Percentiles rank a stretch among this genome's conserved stretches.
Evolutionary conservation across 164 flowering plant genomes (phyloP).

Genomic region (Nymphaea colorata): DNA sequence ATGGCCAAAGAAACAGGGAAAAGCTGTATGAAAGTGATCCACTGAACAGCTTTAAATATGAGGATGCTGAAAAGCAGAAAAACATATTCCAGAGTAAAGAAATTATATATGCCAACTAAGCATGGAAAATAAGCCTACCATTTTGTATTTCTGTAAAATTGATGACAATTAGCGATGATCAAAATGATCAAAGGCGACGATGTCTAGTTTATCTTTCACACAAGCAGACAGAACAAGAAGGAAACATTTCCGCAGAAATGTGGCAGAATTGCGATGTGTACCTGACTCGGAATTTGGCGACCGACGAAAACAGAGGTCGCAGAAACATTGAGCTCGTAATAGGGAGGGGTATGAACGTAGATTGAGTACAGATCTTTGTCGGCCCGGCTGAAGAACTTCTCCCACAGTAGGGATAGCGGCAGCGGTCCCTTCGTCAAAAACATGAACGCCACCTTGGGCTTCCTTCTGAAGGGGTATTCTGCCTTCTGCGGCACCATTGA

Average conservation of each 20-base stretch:
- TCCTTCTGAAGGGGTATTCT: conserved; percentile 20
- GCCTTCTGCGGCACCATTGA: conserved; percentile 21
- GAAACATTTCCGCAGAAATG: too few species aligned
- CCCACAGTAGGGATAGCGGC: conserved; percentile 37
- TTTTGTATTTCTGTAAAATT: too few species aligned
- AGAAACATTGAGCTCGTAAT: conserved; percentile 20
- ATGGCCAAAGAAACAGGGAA: too few species aligned
- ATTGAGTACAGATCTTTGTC: conserved; percentile 24
- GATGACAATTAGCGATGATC: neutral
- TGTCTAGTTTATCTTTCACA: neutral
- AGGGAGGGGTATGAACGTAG: conserved; percentile 34
- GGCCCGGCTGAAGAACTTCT: conserved; percentile 31
- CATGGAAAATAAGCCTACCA: too few species aligned
- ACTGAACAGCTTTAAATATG: neutral
- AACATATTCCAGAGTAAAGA: neutral
- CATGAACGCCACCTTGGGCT: conserved; percentile 28
- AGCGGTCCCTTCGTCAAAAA: conserved; percentile 28
- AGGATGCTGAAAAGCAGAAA: neutral
- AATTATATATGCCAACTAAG: too few species aligned
- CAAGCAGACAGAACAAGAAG: neutral
- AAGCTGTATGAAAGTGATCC: neutral
- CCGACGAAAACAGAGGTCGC: conserved; percentile 29
- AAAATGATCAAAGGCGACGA: neutral
- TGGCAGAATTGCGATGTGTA: conserved; percentile 4
- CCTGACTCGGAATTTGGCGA: conserved; percentile 47